Conservation (phyloP, 495 filamentous ascomycete species). For the Aspergillus wentii region DNA sequence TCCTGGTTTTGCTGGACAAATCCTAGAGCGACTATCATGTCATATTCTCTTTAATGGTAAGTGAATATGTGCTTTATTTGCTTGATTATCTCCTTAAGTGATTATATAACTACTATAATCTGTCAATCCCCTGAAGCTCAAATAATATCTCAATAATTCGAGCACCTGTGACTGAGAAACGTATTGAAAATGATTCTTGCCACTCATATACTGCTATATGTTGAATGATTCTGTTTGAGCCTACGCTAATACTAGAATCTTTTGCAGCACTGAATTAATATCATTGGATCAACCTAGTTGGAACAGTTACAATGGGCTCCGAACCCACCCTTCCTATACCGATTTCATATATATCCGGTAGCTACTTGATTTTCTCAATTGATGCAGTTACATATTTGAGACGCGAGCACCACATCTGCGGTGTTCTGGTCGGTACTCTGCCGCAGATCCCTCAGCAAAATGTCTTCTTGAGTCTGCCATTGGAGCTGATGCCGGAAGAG, state of each 20-base stretch:
- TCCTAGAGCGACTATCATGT: conserved; percentile 9
- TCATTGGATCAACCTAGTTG: neutral
- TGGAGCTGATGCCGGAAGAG: conserved; percentile 90
- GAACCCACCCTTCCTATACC: conserved; percentile 57
- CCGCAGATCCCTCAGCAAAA: conserved; percentile 94
- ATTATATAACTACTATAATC: conserved; percentile 71
- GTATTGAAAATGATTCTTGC: conserved; percentile 44
- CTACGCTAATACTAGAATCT: conserved; percentile 10
- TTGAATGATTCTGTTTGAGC: conserved; percentile 8
- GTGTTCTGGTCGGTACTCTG: conserved; percentile 79
- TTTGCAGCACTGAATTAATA: conserved; percentile 8
- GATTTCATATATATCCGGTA: conserved; percentile 74
- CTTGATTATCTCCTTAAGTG: conserved; percentile 41
- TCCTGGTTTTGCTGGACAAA: conserved; percentile 37
- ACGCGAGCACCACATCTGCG: conserved; percentile 77
- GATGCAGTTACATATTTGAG: conserved; percentile 77
- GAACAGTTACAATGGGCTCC: conserved; percentile 36
- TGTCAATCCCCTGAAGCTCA: conserved; percentile 85
- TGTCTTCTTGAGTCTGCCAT: conserved; percentile 81
- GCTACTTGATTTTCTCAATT: conserved; percentile 86
- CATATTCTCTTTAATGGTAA: conserved; percentile 31
- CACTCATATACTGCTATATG: conserved; percentile 3
- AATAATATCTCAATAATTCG: conserved; percentile 35
- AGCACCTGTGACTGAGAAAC: conserved; percentile 48
- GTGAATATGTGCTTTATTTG: conserved; percentile 5